Base-by-base conservation (phyloP, 495 filamentous ascomycete genomes). In the Penicillium daleae region DNA sequence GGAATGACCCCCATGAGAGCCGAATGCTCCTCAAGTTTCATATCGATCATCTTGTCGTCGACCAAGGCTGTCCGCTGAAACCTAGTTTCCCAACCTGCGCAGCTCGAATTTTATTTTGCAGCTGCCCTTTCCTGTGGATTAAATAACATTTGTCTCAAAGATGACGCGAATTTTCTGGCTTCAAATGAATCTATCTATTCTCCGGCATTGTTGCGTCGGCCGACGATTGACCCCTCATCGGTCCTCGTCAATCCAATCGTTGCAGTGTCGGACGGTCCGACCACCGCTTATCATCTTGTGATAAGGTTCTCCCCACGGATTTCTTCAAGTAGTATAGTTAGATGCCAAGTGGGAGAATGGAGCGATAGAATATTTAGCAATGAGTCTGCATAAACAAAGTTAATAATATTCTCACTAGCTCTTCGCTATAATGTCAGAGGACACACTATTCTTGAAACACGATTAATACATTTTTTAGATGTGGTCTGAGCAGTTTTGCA, bases 231-330 rank as follows among this genome's bases (percentile, higher is more conserved):
- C 48, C 48, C 49, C 58, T 60, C 40, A 48, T 48, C 56, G 37
- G 39, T 39, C 35, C 29, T 48, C 17, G 6, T 29, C 19, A 51
- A 9, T 22, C 35, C 12, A 48, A 21, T 40, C 37, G 33, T 56
- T 33, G 46, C 9, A 33, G 39, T n/a, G 39, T 64, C 62, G 62
- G 62, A 60, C 62, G 6, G 62, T 60, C 62, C 62, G 62, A 64
- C 57, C 19, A 22, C 19, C 17, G 19, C 24, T 10, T 49, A 26
- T 49, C 44, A 49, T 21, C 2, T 24, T 21, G 7, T 13, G 44
- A 49, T 49, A 49, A 49, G 35, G 44, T 21, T 0, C 44, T 9
- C 24, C 29, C n/a, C 42, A 46, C 42, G 42, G 8, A 24, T 26
- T 22, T 19, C 44, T 13, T 26, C 7, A 1, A 15, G 19, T 22